phyloP scores from a whole-genome alignment of 139 green algal species.

The Micromonas commoda region DNA sequence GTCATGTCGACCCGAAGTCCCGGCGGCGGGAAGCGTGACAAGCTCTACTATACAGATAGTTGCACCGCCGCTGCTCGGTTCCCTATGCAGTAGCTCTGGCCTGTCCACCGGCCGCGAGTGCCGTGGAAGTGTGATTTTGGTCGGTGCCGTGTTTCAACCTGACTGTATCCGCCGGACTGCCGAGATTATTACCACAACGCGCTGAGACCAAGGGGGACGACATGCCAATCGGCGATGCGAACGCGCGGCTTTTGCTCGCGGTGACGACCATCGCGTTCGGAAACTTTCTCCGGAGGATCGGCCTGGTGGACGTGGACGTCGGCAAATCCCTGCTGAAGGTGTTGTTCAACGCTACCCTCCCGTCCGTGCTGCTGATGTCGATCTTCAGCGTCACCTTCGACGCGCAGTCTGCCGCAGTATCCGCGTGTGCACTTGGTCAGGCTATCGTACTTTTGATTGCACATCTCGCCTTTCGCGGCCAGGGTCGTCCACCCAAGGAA shows the following conservation, averaged over 20 bases:
- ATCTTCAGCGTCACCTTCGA: background rate
- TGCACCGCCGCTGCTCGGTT: too few species aligned
- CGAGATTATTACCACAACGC: too few species aligned
- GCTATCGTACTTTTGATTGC: background rate
- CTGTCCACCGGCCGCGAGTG: too few species aligned
- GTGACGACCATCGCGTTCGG: background rate
- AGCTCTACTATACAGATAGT: too few species aligned
- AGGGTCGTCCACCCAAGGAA: background rate
- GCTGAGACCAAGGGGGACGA: background rate
- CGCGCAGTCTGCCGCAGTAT: background rate
- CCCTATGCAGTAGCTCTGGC: too few species aligned
- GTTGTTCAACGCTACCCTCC: background rate
- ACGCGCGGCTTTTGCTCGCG: background rate
- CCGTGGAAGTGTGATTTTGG: too few species aligned
- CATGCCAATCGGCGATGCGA: background rate
- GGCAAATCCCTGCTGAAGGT: background rate
- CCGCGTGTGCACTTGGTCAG: background rate
- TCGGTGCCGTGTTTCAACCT: too few species aligned
- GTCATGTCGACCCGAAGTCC: too few species aligned
- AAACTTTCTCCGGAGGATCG: background rate
- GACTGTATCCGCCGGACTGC: too few species aligned
- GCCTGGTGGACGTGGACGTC: background rate
- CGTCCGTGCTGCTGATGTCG: background rate
- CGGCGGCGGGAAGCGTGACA: too few species aligned
- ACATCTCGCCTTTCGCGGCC: background rate